A percentile compares a stretch with the other conserved stretches of the same genome.
Conservation (phyloP, 164 flowering plant species). For the Magnolia sinica region DNA sequence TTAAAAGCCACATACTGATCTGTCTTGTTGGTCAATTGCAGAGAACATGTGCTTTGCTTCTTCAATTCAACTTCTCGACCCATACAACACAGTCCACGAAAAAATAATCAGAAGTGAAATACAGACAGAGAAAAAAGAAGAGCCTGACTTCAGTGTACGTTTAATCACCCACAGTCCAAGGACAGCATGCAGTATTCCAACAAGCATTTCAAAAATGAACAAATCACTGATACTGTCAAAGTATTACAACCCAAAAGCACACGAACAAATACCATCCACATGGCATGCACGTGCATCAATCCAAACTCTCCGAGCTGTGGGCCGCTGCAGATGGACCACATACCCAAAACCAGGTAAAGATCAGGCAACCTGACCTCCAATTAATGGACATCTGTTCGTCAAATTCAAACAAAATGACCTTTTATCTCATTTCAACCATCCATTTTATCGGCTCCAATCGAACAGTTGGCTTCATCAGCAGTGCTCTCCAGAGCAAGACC, state of each 20-base stretch:
- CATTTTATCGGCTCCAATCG: too few relatives aligned
- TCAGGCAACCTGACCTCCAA: too few relatives aligned
- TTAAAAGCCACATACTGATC: slow-evolving; percentile 78
- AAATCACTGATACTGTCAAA: too few relatives aligned
- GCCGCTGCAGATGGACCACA: too few relatives aligned
- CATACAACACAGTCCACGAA: neutral
- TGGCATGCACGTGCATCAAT: neutral
- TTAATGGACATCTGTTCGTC: too few relatives aligned
- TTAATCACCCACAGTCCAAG: neutral
- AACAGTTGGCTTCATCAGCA: too few relatives aligned
- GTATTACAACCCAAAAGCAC: neutral
- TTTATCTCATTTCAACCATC: too few relatives aligned
- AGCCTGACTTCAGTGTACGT: neutral
- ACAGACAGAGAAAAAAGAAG: neutral
- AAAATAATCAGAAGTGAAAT: neutral
- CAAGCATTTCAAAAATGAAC: too few relatives aligned
- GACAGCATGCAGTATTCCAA: neutral
- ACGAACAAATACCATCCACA: neutral
- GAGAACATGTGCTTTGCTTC: slow-evolving; percentile 84
- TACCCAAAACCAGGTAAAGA: too few relatives aligned
- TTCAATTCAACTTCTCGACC: slow-evolving; percentile 64
- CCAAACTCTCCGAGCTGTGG: neutral
- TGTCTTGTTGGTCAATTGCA: slow-evolving; percentile 76
- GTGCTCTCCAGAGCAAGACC: too few relatives aligned
- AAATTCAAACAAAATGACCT: too few relatives aligned